Conservation (phyloP, 164 flowering plant species). For the Chimonanthus praecox region DNA sequence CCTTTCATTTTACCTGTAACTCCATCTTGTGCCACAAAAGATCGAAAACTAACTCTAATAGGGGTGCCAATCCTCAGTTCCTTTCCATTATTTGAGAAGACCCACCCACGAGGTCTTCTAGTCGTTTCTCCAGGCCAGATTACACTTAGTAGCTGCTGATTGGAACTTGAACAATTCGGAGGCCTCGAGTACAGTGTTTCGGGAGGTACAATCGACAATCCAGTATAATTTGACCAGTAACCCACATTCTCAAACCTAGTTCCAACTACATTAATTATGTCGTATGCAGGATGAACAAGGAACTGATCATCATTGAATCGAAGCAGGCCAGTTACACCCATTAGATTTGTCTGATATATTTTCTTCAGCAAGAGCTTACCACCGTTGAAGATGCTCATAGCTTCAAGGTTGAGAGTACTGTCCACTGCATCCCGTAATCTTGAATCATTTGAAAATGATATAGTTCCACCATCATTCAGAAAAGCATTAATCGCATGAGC, state of each 20-base stretch:
- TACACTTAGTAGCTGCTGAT: conserved; percentile 38
- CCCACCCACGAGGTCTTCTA: conserved; percentile 76
- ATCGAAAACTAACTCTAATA: conserved; percentile 42
- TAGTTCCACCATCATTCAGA: conserved; percentile 56
- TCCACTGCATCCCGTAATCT: conserved; percentile 24
- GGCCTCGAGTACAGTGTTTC: conserved; percentile 53
- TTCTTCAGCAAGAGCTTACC: conserved; percentile 41
- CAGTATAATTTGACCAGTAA: conserved; percentile 75
- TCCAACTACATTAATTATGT: conserved; percentile 67
- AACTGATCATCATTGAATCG: conserved; percentile 44
- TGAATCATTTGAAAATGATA: conserved; percentile 67
- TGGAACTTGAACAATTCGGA: conserved; percentile 46
- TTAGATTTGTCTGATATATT: conserved; percentile 33
- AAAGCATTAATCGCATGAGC: conserved; percentile 75
- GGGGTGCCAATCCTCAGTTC: conserved; percentile 64
- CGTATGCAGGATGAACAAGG: conserved; percentile 61
- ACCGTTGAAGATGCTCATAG: conserved; percentile 54
- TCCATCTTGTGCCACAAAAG: conserved; percentile 50
- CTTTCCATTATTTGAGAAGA: conserved; percentile 58
- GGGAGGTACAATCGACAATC: conserved; percentile 53
- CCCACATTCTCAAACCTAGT: conserved; percentile 56
- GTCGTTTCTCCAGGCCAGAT: conserved; percentile 69
- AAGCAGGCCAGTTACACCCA: conserved; percentile 58
- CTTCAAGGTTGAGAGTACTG: conserved; percentile 44
- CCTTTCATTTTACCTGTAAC: conserved; percentile 50